Conservation (phyloP, 2,329 filamentous ascomycete species). For the Penicillium paneum region DNA sequence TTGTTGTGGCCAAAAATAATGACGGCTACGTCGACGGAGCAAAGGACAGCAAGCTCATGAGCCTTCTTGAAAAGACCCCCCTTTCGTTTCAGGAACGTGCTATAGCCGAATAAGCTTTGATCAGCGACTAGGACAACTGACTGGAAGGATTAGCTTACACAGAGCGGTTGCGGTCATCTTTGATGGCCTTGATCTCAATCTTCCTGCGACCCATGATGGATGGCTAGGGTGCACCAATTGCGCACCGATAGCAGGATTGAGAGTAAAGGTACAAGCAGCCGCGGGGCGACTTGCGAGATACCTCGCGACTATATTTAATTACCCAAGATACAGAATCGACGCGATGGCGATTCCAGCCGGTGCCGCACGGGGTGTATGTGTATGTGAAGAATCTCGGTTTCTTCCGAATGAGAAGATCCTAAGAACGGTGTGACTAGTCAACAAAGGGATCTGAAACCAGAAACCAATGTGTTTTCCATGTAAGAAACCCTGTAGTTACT, state of each 20-base stretch:
- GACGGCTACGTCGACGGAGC: slow-evolving; percentile 96
- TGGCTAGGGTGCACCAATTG: slow-evolving; percentile 11
- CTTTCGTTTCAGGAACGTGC: slow-evolving; percentile 97
- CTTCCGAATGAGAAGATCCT: not conserved
- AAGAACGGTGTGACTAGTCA: not conserved
- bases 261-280: not conserved
- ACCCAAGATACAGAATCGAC: slow-evolving; percentile 4
- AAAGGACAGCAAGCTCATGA: slow-evolving; percentile 95
- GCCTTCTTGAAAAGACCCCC: slow-evolving; percentile 99
- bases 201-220: slow-evolving; percentile 86
- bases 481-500: slow-evolving; percentile 4
- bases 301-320: not conserved
- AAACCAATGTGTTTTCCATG: not conserved
- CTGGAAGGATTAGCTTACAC: slow-evolving; percentile 65
- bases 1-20: slow-evolving; percentile 99
- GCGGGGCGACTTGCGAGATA: slow-evolving; percentile 1
- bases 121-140: not conserved
- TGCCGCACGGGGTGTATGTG: not conserved
- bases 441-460: slow-evolving; percentile 1
- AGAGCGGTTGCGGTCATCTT: slow-evolving; percentile 95
- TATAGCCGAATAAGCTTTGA: slow-evolving; percentile 37
- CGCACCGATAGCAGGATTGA: slow-evolving; percentile 4
- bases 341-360: slow-evolving; percentile 3
- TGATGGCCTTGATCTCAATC: slow-evolving; percentile 99
- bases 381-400: not conserved